Base-by-base conservation (phyloP, 352 stramenopile genomes). In the Phytophthora aleatoria region DNA sequence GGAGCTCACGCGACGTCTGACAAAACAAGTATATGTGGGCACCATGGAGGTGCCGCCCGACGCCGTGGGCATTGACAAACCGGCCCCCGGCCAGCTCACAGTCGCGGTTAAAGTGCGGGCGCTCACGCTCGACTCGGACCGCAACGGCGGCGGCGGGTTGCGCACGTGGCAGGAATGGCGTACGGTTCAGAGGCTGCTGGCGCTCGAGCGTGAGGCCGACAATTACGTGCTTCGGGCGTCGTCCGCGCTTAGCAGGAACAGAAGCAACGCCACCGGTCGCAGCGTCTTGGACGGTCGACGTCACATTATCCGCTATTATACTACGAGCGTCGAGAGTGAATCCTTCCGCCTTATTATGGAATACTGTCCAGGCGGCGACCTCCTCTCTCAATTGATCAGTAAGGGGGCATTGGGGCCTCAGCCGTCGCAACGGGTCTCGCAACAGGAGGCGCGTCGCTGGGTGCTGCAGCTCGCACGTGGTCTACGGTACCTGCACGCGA, bases 271-370 rank as follows among this genome's bases (percentile, higher is more conserved):
- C 26, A 7, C 50, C 1, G 45, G 36, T 4, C 47, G 57, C 31
- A 57, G 26, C 12, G 45, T 66, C 9, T 42, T 72, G 10, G 77
- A 69, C 11, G 71, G 71, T 11, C 73, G 85, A 33, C 62, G 64
- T 0, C 67, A 86, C 56, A 64, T 91, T 13, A 70, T 91, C n/a
- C 59, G 54, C 9, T 85, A 83, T 57, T 67, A 67, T 26, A 54
- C 61, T 42, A 77, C 79, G 38, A 81, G 75, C 20, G 67, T 87
- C 36, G 67, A 81, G 27, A 74, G 73, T 31, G 64, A 81, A 36
- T 71, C 59, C 15, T 67, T 85, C 41, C 79, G 79, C 28, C 63
- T 89, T 30, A 74, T 83, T 52, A 89, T 89, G 71, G 81, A 92
- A 41, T 87, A 74, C 51, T 91, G 83, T 58, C 58, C 61, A 1